Percentiles rank a stretch among this genome's conserved stretches.
Evolutionary conservation across 257 asterid genomes (phyloP).

Genomic region (Ligustrum vulgare): DNA sequence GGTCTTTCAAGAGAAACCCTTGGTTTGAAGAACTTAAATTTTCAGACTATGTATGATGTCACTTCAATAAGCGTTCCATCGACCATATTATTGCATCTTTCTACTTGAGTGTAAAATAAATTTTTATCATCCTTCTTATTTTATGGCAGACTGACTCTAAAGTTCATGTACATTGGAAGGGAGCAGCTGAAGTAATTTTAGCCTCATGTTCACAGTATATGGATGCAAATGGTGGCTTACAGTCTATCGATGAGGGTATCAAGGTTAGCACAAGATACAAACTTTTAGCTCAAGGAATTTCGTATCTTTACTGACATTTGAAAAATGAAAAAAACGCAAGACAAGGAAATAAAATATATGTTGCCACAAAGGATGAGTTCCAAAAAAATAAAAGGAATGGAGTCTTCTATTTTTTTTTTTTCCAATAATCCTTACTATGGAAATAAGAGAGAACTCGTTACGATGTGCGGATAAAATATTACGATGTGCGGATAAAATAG

Average conservation of each 20-base stretch:
- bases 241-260: conserved; percentile 52
- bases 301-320: not conserved
- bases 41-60: not conserved
- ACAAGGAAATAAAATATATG: not conserved
- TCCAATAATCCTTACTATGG: not conserved
- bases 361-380: conserved; percentile 16
- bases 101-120: not conserved
- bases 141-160: conserved; percentile 62
- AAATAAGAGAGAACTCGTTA: conserved; percentile 3
- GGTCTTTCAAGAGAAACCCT: not conserved
- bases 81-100: not conserved
- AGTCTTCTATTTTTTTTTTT: conserved; percentile 9
- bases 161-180: conserved; percentile 94
- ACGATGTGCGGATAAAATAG: conserved; percentile 6
- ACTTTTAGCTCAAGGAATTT: not conserved
- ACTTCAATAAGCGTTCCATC: not conserved
- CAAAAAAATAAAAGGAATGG: conserved; percentile 8
- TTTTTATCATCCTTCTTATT: conserved; percentile 12
- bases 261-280: conserved; percentile 45
- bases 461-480: conserved; percentile 7
- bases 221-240: conserved; percentile 58
- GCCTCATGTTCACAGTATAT: conserved; percentile 61
- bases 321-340: not conserved
- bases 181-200: conserved; percentile 94
- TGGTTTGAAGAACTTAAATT: not conserved